Base-by-base conservation (phyloP, 805 yeast species). In the Lachancea sp. region DNA sequence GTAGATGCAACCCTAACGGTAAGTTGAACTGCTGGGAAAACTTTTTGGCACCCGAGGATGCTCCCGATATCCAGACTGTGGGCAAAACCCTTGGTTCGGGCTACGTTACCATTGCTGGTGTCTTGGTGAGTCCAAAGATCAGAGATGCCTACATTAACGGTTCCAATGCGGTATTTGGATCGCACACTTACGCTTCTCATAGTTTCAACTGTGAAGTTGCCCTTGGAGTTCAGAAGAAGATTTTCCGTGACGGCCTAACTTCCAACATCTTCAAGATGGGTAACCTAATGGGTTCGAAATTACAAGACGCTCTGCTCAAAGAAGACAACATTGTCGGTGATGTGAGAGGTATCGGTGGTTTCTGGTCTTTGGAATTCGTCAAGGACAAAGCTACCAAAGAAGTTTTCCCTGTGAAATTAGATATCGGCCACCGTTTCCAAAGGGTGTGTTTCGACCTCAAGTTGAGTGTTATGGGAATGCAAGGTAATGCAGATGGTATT, bases 341-440 rank as follows among this genome's bases (percentile, higher is more conserved):
- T 48, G 70, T 78, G 29, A 69, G 84, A 59, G 84, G 84, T 40
- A 63, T 74, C 42, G 83, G 83, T 45, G 72, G 75, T 29, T 78
- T 78, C 60, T 67, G 79, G 71, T 65, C 77, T 4, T 50, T 78
- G 34, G 83, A 78, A 56, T 64, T 75, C 37, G 81, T 76, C 44
- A 68, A 74, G 51, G 69, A 77, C 52, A 71, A 67, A 47, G 57
- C 51, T 13, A 70, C 80, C 16, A 76, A 74, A 50, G 74, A 72
- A 54, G 63, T 71, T 8, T 74, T 74, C 45, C 66, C 62, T 24
- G 56, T 64, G 29, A 51, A 54, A n/a, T 42, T 61, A 30, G 59
- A 62, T 34, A 57, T 70, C 30, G 74, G 69, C 24, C 58, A 61
- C 36, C 51, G 56, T 22, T 50, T 68, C 36, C 52, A 60, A 45